phyloP scores from a whole-genome alignment of 371 early-diverging fungal species.

The Rhizomucor pusillus region DNA sequence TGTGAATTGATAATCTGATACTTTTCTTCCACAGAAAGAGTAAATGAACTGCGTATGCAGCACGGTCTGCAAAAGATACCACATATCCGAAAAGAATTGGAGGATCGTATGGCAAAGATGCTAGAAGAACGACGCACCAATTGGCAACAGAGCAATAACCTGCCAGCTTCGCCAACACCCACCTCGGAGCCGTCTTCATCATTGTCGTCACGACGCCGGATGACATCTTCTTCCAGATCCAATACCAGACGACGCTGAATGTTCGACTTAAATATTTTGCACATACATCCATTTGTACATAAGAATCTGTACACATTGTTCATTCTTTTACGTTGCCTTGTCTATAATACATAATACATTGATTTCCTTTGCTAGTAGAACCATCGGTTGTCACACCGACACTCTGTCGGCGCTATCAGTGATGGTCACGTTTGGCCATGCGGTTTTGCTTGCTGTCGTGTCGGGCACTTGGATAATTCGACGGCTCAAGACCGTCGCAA shows the following conservation, averaged over 20 bases:
- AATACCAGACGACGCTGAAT: conserved; percentile 2
- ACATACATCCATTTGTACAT: background rate
- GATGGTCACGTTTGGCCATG: background rate
- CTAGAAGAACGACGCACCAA: conserved; percentile 40
- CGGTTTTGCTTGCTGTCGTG: background rate
- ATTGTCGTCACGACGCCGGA: background rate
- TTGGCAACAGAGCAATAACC: conserved; percentile 32
- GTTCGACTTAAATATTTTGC: conserved; percentile 1
- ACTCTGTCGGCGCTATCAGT: background rate
- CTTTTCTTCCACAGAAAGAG: conserved; percentile 25
- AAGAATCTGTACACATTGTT: too few relatives aligned
- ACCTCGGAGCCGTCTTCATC: background rate
- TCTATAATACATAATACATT: too few relatives aligned
- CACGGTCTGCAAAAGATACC: conserved; percentile 37
- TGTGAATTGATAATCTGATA: background rate
- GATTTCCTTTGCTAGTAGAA: too few relatives aligned
- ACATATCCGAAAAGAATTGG: conserved; percentile 44
- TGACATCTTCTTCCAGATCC: background rate
- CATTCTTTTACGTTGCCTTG: too few relatives aligned
- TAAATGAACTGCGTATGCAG: conserved; percentile 32
- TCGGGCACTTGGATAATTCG: conserved; percentile 15
- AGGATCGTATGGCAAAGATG: conserved; percentile 38
- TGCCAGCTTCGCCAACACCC: background rate
- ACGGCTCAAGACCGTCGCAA: conserved; percentile 37
- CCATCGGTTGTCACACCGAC: background rate